Base-by-base conservation (phyloP, 441 rosid genomes). In the Sinapis alba region DNA sequence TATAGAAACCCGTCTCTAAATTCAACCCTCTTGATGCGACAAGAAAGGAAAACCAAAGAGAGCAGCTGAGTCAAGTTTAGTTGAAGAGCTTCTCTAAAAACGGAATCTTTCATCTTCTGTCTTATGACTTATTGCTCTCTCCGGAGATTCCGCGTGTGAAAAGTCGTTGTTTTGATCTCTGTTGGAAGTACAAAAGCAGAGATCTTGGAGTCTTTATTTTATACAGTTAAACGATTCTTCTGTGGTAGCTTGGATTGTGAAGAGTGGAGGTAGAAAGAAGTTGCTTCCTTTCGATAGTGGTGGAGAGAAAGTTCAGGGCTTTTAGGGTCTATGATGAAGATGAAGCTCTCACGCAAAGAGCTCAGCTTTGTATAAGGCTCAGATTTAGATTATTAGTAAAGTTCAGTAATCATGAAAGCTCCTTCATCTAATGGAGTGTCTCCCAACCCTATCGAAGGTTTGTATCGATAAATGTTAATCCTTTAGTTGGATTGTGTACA, bases 371-470 rank as follows among this genome's bases (percentile, higher is more conserved):
- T 65, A 11, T 76, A 43, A 74, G 7, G 73, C 62, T 75, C 78
- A 81, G 78, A 81, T 66, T 83, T 69, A 84, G 72, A 75, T 82
- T 36, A 61, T 79, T 36, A 51, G 63, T 36, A 0, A 58, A 65
- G 24, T 50, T 54, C 24, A 77, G 73, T 57, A 67, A 85, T 69
- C 86, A 95, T 95, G 98, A 95, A 90, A 92, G 82, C 73, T 78
- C 80, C 85, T 84, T 90, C 93, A 73, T 67, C 97, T 71, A 92
- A 89, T 91, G 99, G 97, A 38, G 87, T 82, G 50, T 58, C 85
- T 79, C 76, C 92, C 15, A 90, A 84, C 79, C 80, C 89, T 64
- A 81, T 81, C 26, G 97, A 92, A 90, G 99, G 99, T 95, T 79
- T 76, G 77, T 66, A 18, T 54, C 58, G 26, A 71, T 13, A 41